Conservation (phyloP, 768 basidiomycete genomes). For the Mycena chlorophos region DNA sequence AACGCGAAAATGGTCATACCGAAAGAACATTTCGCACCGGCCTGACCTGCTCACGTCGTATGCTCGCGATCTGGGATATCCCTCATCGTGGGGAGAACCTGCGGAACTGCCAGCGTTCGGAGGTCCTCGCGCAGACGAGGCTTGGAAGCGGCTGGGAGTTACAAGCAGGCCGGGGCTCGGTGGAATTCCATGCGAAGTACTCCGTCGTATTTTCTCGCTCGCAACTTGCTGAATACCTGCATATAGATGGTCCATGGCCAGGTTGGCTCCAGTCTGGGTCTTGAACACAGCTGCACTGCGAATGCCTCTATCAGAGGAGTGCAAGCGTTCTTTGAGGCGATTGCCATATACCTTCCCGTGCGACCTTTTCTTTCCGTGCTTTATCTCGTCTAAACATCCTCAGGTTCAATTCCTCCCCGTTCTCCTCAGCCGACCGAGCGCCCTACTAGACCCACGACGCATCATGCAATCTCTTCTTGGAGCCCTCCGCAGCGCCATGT, state of each 20-base stretch:
- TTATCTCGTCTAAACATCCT: slow-evolving; percentile 1
- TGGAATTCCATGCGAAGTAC: slow-evolving; percentile 67
- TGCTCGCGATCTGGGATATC: slow-evolving; percentile 57
- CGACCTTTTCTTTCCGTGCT: slow-evolving; percentile 25
- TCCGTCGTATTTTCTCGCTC: not conserved
- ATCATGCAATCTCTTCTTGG: slow-evolving; percentile 46
- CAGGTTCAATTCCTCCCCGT: slow-evolving; percentile 73
- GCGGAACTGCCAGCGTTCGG: slow-evolving; percentile 61
- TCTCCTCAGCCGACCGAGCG: slow-evolving; percentile 57
- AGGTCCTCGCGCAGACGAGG: slow-evolving; percentile 46
- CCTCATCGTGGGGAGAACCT: slow-evolving; percentile 66
- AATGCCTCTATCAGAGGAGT: slow-evolving; percentile 57
- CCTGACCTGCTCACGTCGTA: slow-evolving; percentile 44
- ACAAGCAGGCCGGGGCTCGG: slow-evolving; percentile 54
- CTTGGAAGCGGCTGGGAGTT: slow-evolving; percentile 61
- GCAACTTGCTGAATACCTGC: not conserved
- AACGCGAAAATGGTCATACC: slow-evolving; percentile 61
- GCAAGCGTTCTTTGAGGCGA: slow-evolving; percentile 60
- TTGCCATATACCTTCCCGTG: slow-evolving; percentile 73
- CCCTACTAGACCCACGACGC: slow-evolving; percentile 46
- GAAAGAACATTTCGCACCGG: slow-evolving; percentile 39
- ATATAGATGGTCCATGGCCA: slow-evolving; percentile 56
- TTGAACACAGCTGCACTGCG: slow-evolving; percentile 57
- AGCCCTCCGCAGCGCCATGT: slow-evolving; percentile 64
- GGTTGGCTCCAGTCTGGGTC: slow-evolving; percentile 46